phyloP scores from a whole-genome alignment of 2,329 filamentous ascomycete species.

The Phoma sp. region DNA sequence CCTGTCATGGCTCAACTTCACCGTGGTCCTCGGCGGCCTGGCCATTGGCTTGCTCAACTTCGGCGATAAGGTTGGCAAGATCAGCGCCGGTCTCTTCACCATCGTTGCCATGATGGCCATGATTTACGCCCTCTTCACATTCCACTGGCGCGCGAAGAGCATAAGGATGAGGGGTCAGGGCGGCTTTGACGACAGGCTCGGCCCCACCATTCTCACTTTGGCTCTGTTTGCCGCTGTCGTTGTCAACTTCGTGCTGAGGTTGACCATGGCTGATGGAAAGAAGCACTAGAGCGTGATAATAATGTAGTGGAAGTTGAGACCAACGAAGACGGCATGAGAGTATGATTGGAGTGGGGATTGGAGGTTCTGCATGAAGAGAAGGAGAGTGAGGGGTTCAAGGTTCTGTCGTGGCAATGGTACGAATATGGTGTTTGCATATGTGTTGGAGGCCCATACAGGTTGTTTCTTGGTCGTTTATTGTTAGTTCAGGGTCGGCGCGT shows the following conservation, averaged over 20 bases:
- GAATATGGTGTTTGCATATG: not conserved
- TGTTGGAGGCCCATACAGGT: not conserved
- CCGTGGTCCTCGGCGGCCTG: conserved; percentile 94
- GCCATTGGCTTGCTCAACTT: conserved; percentile 98
- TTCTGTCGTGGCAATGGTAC: not conserved
- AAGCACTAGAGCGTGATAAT: not conserved
- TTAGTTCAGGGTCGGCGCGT: not conserved
- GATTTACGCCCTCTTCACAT: conserved; percentile 92
- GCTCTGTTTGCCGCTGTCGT: conserved; percentile 87
- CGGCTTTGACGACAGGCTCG: conserved; percentile 95
- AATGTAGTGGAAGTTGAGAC: not conserved
- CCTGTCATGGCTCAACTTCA: conserved; percentile 99
- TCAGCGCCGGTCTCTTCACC: conserved; percentile 92
- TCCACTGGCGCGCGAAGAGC: conserved; percentile 95
- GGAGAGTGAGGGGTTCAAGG: too few relatives aligned
- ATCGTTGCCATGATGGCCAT: conserved; percentile 93
- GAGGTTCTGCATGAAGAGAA: not conserved
- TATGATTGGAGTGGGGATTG: not conserved
- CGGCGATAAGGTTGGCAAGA: conserved; percentile 90
- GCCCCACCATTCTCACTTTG: conserved; percentile 87
- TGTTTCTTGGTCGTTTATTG: not conserved
- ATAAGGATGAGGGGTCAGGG: conserved; percentile 91
- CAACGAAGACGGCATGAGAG: not conserved
- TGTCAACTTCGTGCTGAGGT: conserved; percentile 84
- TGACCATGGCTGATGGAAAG: conserved; percentile 33